Evolutionary conservation across 441 rosid genomes (phyloP), one percentile per base, ranked within the genome.

Genomic region (Adansonia madagascariensis): DNA sequence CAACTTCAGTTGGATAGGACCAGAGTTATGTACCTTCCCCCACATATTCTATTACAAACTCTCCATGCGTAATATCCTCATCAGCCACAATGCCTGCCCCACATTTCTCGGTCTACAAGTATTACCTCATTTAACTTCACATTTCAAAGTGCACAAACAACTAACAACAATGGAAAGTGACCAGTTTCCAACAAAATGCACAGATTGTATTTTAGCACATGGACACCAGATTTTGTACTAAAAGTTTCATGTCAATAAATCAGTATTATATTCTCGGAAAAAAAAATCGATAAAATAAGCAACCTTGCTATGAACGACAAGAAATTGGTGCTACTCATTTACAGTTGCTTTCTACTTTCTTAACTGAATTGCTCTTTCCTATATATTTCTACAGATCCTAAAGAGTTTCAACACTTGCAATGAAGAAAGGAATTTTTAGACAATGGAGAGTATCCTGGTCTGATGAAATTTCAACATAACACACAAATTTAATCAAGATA

Each of bases 11-110:
- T 47, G 20, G 57, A 10, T 18, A 67, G 75, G 31, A 78, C 60
- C 53, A 27, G 15, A 44, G 59, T 64, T 24, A 11, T 15, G 35
- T 52, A 96, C 99, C 97, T 93, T 97, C 98, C 62, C 99, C 99
- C 22, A 62, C 98, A 81, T 97, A 94, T 86, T 97, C 98, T 84
- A 97, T 92, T 73, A 94, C 86, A 83, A 93, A 97, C 84, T 97
- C 98, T 80, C 98, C 98, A 35, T 77, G 87, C 68, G 82, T 85
- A 76, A 97, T 93, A 77, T 93, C 94, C 85, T 97, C 98, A 80
- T 94, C 97, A 18, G 99, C 91, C 81, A 93, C 90, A 82, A 97
- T 86, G 76, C 98, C 98, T 4, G 92, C 86, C 78, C 98, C 99
- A 52, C 99, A 97, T 88, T 93, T 97, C 80, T 94, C 97, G 0